Percentiles rank a stretch among this genome's conserved stretches.
phyloP scores from a whole-genome alignment of 768 basidiomycete genomes.

The Boletus fagicola region DNA sequence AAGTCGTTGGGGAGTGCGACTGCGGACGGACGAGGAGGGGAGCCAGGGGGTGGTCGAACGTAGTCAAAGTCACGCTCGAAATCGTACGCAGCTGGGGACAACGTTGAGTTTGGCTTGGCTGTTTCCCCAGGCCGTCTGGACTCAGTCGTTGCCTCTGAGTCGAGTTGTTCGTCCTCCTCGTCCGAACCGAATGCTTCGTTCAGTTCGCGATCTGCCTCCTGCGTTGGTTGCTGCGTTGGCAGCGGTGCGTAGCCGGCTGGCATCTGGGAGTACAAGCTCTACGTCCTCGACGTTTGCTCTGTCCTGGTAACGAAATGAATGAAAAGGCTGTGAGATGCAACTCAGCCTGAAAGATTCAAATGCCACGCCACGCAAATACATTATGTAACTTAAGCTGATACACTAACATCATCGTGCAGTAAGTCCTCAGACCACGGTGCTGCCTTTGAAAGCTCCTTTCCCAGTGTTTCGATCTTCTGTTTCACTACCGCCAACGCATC shows the following conservation, averaged over 20 bases:
- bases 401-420: too few species aligned
- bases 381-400: background rate
- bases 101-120: conserved; percentile 6
- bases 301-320: background rate
- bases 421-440: too few species aligned
- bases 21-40: conserved; percentile 61
- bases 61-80: conserved; percentile 80
- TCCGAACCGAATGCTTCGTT: conserved; percentile 74
- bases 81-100: conserved; percentile 44
- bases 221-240: conserved; percentile 45
- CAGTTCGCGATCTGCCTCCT: conserved; percentile 57
- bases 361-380: background rate
- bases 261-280: conserved; percentile 35
- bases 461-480: background rate
- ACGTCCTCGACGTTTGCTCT: background rate
- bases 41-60: conserved; percentile 70
- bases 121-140: conserved; percentile 21
- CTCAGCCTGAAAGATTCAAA: background rate
- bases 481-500: conserved; percentile 7
- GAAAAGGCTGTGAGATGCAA: background rate
- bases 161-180: conserved; percentile 38
- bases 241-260: conserved; percentile 53
- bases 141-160: conserved; percentile 28
- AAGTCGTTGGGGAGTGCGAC: conserved; percentile 61
- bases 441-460: background rate